These are phyloP conservation scores for Phialophora verrucosa DNA, from an alignment of 2,329 filamentous ascomycete genomes.

Conservation along the genomic window DNA sequence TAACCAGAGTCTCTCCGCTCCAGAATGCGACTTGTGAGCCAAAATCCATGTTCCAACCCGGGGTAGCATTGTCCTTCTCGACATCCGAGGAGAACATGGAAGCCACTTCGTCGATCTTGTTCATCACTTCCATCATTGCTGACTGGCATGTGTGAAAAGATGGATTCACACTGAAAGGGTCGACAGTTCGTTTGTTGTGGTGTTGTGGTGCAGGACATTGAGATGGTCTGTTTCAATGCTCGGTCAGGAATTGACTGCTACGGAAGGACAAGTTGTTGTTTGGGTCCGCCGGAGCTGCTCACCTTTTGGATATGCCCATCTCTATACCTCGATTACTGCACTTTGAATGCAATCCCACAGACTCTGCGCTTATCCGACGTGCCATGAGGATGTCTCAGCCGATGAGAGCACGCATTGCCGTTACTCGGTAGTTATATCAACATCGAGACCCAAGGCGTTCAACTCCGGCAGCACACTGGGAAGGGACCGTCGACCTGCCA, in stretches of 20 bases:
- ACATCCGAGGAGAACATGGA: constrained; percentile 3
- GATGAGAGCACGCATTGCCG: background rate
- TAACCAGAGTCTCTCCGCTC: background rate
- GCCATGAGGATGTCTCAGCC: background rate
- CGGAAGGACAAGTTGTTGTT: background rate
- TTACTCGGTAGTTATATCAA: background rate
- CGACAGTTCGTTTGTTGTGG: background rate
- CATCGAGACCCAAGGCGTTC: background rate
- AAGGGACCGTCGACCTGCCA: background rate
- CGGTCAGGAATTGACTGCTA: background rate
- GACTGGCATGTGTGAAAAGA: background rate
- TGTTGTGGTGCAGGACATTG: background rate
- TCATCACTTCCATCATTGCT: background rate
- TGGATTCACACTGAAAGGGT: background rate
- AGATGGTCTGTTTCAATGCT: background rate
- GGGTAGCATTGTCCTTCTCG: background rate
- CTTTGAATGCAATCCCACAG: background rate
- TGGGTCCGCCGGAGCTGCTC: background rate
- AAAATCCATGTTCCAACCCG: background rate
- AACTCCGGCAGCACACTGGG: background rate
- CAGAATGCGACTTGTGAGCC: background rate
- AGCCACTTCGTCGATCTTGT: background rate
- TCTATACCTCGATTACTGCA: background rate
- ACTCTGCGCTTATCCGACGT: background rate
- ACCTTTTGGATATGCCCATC: background rate